Conservation (phyloP, 2,329 filamentous ascomycete genomes). For the Thielaviopsis ethacetica region DNA sequence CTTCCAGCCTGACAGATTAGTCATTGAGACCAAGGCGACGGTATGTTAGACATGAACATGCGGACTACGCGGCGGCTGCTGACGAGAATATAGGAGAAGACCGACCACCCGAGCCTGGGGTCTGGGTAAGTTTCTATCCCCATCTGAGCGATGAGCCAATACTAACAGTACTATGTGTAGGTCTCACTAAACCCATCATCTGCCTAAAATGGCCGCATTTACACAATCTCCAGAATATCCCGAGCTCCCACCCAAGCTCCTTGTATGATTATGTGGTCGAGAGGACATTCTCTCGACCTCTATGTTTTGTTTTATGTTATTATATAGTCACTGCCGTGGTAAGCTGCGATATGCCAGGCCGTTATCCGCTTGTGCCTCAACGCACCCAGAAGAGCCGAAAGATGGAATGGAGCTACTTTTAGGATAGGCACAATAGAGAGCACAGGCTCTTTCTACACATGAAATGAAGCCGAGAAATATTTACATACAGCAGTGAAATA, state of each 20-base stretch:
- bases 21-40: conserved; percentile 46
- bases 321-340: neutral
- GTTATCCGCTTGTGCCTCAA: too few species aligned
- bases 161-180: neutral
- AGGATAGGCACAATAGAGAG: too few species aligned
- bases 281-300: neutral
- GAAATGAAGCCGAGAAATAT: too few species aligned
- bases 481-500: too few species aligned
- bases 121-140: neutral
- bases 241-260: neutral
- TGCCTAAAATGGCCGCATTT: neutral
- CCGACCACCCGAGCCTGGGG: conserved; percentile 1
- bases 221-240: neutral
- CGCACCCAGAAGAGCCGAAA: too few species aligned
- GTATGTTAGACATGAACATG: neutral
- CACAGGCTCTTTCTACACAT: too few species aligned
- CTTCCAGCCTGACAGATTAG: conserved; percentile 78
- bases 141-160: neutral
- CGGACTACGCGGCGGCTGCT: neutral
- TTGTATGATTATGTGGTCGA: conserved; percentile 6
- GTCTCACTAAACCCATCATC: neutral
- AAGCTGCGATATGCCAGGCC: neutral
- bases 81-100: conserved; percentile 6
- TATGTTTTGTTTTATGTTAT: neutral
- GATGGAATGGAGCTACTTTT: too few species aligned